Evolutionary conservation across 768 basidiomycete species (phyloP).

Genomic region (Mycena rebaudengoi): DNA sequence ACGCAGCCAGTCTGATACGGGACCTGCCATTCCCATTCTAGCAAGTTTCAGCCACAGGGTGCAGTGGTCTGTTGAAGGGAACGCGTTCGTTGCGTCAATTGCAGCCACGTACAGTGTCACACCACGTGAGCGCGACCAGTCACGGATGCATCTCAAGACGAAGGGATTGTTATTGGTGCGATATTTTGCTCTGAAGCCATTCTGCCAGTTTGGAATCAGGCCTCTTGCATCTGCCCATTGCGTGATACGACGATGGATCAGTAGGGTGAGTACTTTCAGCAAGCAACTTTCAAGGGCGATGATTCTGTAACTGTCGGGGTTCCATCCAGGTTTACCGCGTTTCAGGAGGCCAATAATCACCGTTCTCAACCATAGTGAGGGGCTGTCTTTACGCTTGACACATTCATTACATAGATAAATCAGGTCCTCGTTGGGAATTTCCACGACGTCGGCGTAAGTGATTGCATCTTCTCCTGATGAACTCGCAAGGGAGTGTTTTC

Average conservation of each 20-base stretch:
- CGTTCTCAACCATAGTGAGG: constrained; percentile 1
- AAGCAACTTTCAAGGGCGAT: constrained; percentile 32
- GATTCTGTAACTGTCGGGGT: constrained; percentile 28
- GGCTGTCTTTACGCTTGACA: neutral
- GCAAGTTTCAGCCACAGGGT: constrained; percentile 34
- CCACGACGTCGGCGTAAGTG: neutral
- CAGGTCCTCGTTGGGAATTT: neutral
- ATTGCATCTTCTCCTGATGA: neutral
- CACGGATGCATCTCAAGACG: constrained; percentile 27
- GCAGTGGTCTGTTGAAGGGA: constrained; percentile 28
- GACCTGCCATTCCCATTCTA: constrained; percentile 23
- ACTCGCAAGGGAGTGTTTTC: neutral
- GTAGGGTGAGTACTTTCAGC: constrained; percentile 31
- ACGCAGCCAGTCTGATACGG: constrained; percentile 28
- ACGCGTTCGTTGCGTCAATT: constrained; percentile 37
- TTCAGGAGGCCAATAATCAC: constrained; percentile 10
- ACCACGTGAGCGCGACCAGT: constrained; percentile 17
- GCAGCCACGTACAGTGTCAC: constrained; percentile 25
- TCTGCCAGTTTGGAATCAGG: constrained; percentile 38
- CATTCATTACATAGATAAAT: constrained; percentile 2
- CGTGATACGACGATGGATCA: constrained; percentile 27
- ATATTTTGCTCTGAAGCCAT: constrained; percentile 29
- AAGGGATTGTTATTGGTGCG: constrained; percentile 34
- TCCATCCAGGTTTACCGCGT: constrained; percentile 15
- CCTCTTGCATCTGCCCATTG: constrained; percentile 19